phyloP scores from a whole-genome alignment of 306 rosid genomes.

The Sicyos baderoa region DNA sequence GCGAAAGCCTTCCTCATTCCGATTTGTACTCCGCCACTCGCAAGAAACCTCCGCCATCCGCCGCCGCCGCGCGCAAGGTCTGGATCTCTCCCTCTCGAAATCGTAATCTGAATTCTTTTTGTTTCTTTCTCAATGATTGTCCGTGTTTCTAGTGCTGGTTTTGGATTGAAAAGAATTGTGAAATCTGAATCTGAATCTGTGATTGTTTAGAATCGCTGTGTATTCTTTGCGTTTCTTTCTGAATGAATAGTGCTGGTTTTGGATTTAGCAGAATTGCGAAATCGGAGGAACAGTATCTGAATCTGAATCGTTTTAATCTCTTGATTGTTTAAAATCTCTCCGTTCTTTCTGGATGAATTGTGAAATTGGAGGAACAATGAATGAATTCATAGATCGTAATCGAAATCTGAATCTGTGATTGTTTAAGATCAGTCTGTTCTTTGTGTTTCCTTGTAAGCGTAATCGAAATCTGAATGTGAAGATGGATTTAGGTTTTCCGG shows the following conservation, averaged over 20 bases:
- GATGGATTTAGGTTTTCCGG: background rate
- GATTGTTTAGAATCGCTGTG: too few relatives aligned
- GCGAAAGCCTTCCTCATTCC: constrained; percentile 32
- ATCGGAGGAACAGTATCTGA: background rate
- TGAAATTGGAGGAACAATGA: too few relatives aligned
- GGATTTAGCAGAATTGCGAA: too few relatives aligned
- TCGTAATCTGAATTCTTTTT: background rate
- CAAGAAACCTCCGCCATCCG: constrained; percentile 31
- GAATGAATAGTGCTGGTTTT: too few relatives aligned
- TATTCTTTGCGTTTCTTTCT: too few relatives aligned
- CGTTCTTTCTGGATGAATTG: too few relatives aligned
- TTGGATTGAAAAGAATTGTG: background rate
- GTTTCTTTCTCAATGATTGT: background rate
- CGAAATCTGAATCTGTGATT: too few relatives aligned
- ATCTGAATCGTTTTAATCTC: too few relatives aligned
- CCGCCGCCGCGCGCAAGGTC: constrained; percentile 46
- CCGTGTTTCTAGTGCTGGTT: background rate
- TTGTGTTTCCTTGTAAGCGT: background rate
- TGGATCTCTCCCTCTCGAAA: background rate
- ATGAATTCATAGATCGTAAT: too few relatives aligned
- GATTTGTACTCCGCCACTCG: constrained; percentile 50
- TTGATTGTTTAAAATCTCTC: too few relatives aligned
- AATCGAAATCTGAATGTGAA: background rate
- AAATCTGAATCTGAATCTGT: too few relatives aligned
- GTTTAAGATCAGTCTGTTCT: background rate